These are phyloP conservation scores for Globisporangium barbulae DNA, from an alignment of 352 stramenopile species.

Conservation along the genomic window DNA sequence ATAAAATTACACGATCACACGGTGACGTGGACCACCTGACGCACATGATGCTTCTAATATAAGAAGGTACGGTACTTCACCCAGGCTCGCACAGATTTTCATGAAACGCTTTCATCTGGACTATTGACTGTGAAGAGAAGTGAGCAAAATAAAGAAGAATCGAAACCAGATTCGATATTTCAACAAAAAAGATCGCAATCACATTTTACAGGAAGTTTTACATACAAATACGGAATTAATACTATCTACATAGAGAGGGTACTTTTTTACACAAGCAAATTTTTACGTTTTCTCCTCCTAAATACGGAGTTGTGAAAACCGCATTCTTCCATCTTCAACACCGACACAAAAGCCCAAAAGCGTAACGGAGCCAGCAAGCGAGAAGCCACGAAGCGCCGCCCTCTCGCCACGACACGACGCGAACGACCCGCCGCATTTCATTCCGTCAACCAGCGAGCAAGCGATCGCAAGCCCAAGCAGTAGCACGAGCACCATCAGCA, in stretches of 20 bases:
- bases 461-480: background rate
- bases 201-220: background rate
- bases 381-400: constrained; percentile 5
- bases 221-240: too few species aligned
- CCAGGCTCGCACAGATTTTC: background rate
- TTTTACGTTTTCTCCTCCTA: background rate
- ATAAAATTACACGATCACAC: too few species aligned
- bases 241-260: background rate
- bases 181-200: constrained; percentile 5
- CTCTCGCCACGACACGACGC: background rate
- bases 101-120: background rate
- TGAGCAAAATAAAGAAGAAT: background rate
- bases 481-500: background rate
- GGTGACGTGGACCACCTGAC: too few species aligned
- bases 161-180: background rate
- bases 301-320: background rate
- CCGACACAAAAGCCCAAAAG: background rate
- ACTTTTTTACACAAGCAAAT: background rate
- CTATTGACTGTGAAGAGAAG: background rate
- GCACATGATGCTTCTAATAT: too few species aligned
- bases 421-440: background rate
- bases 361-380: constrained; percentile 4
- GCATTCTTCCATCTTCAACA: background rate
- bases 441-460: constrained; percentile 3
- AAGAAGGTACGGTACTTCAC: too few species aligned